A percentile compares a stretch with the other conserved stretches of the same genome.
phyloP scores from a whole-genome alignment of 169 alveolate species.

The Ichthyophthirius multifiliis region DNA sequence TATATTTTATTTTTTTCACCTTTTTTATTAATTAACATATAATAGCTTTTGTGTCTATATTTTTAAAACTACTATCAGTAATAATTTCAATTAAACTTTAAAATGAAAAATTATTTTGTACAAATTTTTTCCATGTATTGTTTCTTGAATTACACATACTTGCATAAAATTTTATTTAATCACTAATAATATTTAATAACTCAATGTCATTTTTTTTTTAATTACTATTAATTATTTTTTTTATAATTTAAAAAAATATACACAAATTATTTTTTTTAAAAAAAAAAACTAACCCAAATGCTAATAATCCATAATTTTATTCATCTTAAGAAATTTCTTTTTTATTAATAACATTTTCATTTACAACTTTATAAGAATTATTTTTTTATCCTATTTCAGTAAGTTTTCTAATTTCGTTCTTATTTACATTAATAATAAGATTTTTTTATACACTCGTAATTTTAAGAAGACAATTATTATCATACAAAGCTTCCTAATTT shows the following conservation, averaged over 20 bases:
- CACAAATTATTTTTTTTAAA: background rate
- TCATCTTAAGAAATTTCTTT: background rate
- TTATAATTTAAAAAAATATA: no score
- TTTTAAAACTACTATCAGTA: background rate
- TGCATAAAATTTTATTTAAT: conserved; percentile 28
- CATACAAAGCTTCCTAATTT: conserved; percentile 7
- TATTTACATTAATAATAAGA: conserved; percentile 6
- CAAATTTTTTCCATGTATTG: conserved; percentile 46
- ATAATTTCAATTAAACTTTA: conserved; percentile 10
- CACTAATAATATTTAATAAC: conserved; percentile 11
- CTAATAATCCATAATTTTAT: no score
- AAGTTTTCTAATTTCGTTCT: conserved; percentile 16
- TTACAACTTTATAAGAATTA: background rate
- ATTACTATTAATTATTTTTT: background rate
- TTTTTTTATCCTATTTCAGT: conserved; percentile 11
- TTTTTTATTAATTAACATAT: conserved; percentile 29
- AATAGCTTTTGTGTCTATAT: conserved; percentile 32
- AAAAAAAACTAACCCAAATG: no score
- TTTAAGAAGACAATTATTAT: conserved; percentile 1
- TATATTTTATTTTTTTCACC: background rate
- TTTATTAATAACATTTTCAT: background rate
- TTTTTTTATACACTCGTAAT: conserved; percentile 1
- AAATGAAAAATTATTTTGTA: conserved; percentile 6
- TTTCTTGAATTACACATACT: conserved; percentile 40
- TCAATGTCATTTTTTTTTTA: conserved; percentile 15